phyloP scores from a whole-genome alignment of 2,329 filamentous ascomycete genomes.

The Colletotrichum agaves region DNA sequence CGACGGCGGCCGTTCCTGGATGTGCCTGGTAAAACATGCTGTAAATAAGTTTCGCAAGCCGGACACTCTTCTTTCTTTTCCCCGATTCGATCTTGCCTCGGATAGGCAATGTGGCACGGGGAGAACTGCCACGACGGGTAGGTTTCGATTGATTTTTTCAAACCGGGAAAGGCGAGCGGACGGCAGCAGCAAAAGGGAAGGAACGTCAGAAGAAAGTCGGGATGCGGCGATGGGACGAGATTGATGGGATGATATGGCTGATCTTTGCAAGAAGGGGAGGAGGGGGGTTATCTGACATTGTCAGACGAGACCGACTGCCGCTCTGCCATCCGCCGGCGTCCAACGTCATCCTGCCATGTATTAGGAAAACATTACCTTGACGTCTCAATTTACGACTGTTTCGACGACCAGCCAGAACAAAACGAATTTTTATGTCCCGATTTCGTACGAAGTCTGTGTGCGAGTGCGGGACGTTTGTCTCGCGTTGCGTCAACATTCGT shows the following conservation, averaged over 20 bases:
- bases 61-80: neutral
- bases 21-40: conserved; percentile 19
- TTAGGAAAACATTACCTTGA: conserved; percentile 15
- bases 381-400: neutral
- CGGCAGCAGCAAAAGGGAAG: neutral
- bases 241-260: conserved; percentile 1
- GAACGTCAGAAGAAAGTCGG: neutral
- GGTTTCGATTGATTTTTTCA: neutral
- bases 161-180: neutral
- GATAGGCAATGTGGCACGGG: conserved; percentile 30
- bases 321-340: conserved; percentile 9
- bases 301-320: conserved; percentile 14
- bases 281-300: too few relatives aligned
- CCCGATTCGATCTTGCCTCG: conserved; percentile 22
- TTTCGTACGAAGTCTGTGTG: neutral
- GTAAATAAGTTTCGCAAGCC: too few relatives aligned
- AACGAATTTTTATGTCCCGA: conserved; percentile 6
- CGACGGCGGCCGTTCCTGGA: conserved; percentile 33
- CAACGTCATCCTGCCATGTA: conserved; percentile 32
- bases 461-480: conserved; percentile 17
- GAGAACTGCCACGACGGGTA: neutral
- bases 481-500: conserved; percentile 29
- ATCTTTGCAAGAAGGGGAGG: neutral
- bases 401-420: conserved; percentile 6
- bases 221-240: conserved; percentile 10